Percentiles rank a stretch among this genome's conserved stretches.
Evolutionary conservation across 108 stramenopile genomes (phyloP).

Genomic region (Bacterosira constricta): DNA sequence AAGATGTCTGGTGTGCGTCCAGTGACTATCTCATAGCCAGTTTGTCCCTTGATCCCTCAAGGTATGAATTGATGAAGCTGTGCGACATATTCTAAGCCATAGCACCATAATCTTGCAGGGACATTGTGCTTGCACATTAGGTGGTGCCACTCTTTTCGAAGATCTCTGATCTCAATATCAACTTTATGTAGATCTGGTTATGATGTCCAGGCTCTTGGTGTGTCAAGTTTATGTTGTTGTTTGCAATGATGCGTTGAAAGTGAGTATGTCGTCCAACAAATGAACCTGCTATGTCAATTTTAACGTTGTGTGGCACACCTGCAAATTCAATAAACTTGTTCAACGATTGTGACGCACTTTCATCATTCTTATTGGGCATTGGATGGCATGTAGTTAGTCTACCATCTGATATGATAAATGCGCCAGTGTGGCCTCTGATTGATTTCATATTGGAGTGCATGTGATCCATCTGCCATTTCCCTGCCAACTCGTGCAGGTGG

Average conservation of each 20-base stretch:
- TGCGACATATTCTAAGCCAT: constrained; percentile 10
- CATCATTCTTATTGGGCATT: not conserved
- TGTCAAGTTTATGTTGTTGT: not conserved
- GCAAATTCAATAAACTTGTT: not conserved
- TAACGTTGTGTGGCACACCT: constrained; percentile 19
- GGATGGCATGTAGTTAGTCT: not conserved
- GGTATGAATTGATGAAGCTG: constrained; percentile 5
- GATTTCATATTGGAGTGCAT: not conserved
- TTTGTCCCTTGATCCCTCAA: not conserved
- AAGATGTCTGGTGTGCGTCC: constrained; percentile 43
- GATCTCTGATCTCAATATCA: constrained; percentile 24
- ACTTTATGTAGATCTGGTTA: constrained; percentile 21
- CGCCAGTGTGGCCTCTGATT: not conserved
- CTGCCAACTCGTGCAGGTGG: not conserved
- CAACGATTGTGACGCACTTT: not conserved
- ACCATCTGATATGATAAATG: constrained; percentile 1
- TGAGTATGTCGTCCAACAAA: constrained; percentile 24
- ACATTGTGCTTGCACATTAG: not conserved
- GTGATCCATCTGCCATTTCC: not conserved
- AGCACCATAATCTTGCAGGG: constrained; percentile 41
- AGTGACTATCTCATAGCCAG: constrained; percentile 35
- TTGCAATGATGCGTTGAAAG: not conserved
- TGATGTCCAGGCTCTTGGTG: constrained; percentile 6
- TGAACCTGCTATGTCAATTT: constrained; percentile 9
- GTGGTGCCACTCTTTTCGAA: constrained; percentile 4